Evolutionary conservation across 768 basidiomycete genomes (phyloP).

Genomic region (Serendipita sp.): DNA sequence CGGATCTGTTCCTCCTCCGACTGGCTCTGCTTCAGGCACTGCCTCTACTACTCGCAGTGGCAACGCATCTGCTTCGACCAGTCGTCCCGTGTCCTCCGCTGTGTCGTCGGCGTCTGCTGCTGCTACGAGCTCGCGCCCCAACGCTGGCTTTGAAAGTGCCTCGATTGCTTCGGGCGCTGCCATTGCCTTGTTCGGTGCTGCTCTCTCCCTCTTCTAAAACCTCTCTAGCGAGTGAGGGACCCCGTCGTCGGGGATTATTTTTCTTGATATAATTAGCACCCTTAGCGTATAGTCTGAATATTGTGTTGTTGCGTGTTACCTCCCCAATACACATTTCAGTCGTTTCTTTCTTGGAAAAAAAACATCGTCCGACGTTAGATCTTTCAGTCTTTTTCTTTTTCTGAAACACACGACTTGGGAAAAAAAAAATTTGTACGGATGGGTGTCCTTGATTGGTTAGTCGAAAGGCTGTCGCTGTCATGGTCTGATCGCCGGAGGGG

Average conservation of each 20-base stretch:
- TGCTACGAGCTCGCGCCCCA: neutral
- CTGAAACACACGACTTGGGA: too few relatives aligned
- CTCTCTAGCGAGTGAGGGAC: neutral
- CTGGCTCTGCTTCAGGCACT: neutral
- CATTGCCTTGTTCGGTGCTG: slow-evolving; percentile 1
- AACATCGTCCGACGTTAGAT: too few relatives aligned
- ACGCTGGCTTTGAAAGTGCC: slow-evolving; percentile 1
- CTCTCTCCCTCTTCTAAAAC: neutral
- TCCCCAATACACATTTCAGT: neutral
- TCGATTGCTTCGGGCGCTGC: neutral
- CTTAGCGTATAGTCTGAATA: neutral
- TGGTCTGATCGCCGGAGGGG: too few relatives aligned
- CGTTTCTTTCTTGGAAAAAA: neutral
- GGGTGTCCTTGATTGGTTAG: too few relatives aligned
- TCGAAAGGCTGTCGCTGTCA: too few relatives aligned
- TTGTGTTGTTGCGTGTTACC: neutral
- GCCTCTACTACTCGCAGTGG: neutral
- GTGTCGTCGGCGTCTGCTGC: neutral
- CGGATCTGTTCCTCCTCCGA: neutral
- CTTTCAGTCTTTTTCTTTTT: too few relatives aligned
- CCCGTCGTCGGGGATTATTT: neutral
- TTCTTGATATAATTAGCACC: neutral
- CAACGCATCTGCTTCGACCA: neutral
- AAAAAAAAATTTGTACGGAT: too few relatives aligned
- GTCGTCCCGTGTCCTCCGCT: neutral